These are phyloP conservation scores for Yamadazyma dushanensis DNA, from an alignment of 1,139 yeast species.

Conservation along the genomic window DNA sequence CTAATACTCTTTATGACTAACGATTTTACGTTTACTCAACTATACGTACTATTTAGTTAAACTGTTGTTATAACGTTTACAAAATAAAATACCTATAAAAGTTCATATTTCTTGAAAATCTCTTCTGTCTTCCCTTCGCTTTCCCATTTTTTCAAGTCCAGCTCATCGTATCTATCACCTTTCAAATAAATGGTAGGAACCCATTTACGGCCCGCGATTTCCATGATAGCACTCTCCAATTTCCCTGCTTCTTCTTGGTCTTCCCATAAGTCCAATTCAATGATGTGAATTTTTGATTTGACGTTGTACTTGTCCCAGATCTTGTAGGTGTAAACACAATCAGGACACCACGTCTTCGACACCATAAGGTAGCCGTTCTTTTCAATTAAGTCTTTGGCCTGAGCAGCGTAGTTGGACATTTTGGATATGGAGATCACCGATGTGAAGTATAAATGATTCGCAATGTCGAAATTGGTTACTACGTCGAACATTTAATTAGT, in stretches of 20 bases:
- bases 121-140: constrained; percentile 40
- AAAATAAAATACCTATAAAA: constrained; percentile 10
- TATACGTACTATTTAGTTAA: constrained; percentile 11
- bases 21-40: constrained; percentile 15
- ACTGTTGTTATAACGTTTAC: neutral
- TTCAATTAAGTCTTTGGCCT: constrained; percentile 46
- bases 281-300: constrained; percentile 45
- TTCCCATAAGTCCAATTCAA: constrained; percentile 60
- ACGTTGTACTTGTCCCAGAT: constrained; percentile 56
- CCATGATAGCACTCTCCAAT: constrained; percentile 61
- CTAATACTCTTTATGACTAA: constrained; percentile 8
- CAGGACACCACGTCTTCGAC: constrained; percentile 78
- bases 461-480: too few relatives aligned
- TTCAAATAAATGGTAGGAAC: constrained; percentile 70
- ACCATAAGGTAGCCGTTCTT: constrained; percentile 54
- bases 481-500: too few relatives aligned
- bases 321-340: constrained; percentile 61
- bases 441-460: too few relatives aligned
- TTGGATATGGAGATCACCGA: too few relatives aligned
- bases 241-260: constrained; percentile 52
- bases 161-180: constrained; percentile 63
- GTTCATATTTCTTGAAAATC: constrained; percentile 32
- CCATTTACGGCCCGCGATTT: constrained; percentile 64
- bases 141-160: constrained; percentile 48
- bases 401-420: constrained; percentile 10